Percentiles rank a stretch among this genome's conserved stretches.
phyloP scores from a whole-genome alignment of 768 basidiomycete genomes.

The Nidula microcarpa region DNA sequence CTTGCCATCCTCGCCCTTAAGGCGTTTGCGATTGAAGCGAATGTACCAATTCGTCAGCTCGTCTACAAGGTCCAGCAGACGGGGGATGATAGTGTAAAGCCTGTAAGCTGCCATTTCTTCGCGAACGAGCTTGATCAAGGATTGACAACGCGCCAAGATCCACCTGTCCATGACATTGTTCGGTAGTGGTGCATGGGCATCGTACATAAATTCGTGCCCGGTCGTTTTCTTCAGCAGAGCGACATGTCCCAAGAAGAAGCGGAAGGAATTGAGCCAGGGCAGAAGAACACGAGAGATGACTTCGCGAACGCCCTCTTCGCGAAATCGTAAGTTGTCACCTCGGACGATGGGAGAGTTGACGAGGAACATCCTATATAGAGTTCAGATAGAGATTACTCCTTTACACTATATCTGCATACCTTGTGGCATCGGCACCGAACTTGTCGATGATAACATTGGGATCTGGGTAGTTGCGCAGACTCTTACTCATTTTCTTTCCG shows the following conservation, averaged over 20 bases:
- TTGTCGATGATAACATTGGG: conserved; percentile 86
- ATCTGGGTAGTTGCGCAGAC: conserved; percentile 94
- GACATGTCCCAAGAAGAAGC: conserved; percentile 97
- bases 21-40: conserved; percentile 91
- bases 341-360: conserved; percentile 99
- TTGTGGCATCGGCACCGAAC: conserved; percentile 94
- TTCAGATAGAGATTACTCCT: neutral
- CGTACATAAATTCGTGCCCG: conserved; percentile 77
- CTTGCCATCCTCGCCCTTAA: conserved; percentile 92
- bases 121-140: conserved; percentile 85
- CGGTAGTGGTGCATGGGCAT: conserved; percentile 79
- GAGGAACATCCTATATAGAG: conserved; percentile 77
- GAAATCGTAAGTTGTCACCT: conserved; percentile 96
- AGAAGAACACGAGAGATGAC: conserved; percentile 95
- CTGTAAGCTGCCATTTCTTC: conserved; percentile 97
- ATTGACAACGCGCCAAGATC: conserved; percentile 98
- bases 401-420: conserved; percentile 37
- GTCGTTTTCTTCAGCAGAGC: conserved; percentile 80
- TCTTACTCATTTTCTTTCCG: conserved; percentile 99
- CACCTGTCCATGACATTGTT: conserved; percentile 98
- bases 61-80: conserved; percentile 86
- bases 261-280: conserved; percentile 98
- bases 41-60: conserved; percentile 99
- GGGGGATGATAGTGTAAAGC: conserved; percentile 96
- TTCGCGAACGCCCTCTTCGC: conserved; percentile 96